These are phyloP conservation scores for Nothophaeocryptopus gaeumannii DNA, from an alignment of 2,329 filamentous ascomycete species.

Conservation along the genomic window DNA sequence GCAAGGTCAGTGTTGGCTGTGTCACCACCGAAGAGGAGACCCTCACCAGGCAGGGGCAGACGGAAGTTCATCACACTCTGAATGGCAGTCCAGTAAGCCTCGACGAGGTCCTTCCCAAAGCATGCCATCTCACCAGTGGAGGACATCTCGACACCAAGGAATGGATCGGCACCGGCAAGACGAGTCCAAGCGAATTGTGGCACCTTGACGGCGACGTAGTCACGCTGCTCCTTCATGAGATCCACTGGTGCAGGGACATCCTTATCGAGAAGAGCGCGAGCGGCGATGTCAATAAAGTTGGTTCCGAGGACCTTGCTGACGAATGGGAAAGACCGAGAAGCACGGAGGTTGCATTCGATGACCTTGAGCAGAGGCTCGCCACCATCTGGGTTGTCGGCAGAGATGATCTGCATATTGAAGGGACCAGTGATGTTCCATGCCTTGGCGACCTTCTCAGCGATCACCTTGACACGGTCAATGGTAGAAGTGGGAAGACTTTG, in stretches of 20 bases:
- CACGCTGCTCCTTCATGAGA: conserved; percentile 81
- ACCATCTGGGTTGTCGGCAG: conserved; percentile 73
- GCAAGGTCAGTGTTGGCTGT: conserved; percentile 67
- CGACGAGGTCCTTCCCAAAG: conserved; percentile 92
- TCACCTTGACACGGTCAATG: conserved; percentile 88
- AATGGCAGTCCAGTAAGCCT: conserved; percentile 95
- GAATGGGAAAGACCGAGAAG: conserved; percentile 96
- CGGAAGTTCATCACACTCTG: conserved; percentile 99
- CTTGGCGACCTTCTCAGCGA: conserved; percentile 92
- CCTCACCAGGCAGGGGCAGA: conserved; percentile 88
- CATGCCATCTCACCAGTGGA: conserved; percentile 98
- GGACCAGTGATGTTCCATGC: conserved; percentile 97
- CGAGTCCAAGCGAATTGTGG: conserved; percentile 99
- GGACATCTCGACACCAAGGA: conserved; percentile 96
- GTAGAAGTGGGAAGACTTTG: conserved; percentile 71
- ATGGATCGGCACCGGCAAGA: conserved; percentile 93
- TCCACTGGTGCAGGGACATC: conserved; percentile 81
- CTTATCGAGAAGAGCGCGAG: conserved; percentile 82
- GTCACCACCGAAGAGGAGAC: conserved; percentile 91
- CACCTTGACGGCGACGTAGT: conserved; percentile 96
- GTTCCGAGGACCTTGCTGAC: conserved; percentile 93
- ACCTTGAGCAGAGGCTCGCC: conserved; percentile 81
- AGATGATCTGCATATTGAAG: conserved; percentile 99
- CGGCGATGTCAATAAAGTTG: conserved; percentile 96
- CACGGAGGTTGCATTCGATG: conserved; percentile 96